phyloP scores from a whole-genome alignment of 805 yeast species.

The Clavispora asparagi region DNA sequence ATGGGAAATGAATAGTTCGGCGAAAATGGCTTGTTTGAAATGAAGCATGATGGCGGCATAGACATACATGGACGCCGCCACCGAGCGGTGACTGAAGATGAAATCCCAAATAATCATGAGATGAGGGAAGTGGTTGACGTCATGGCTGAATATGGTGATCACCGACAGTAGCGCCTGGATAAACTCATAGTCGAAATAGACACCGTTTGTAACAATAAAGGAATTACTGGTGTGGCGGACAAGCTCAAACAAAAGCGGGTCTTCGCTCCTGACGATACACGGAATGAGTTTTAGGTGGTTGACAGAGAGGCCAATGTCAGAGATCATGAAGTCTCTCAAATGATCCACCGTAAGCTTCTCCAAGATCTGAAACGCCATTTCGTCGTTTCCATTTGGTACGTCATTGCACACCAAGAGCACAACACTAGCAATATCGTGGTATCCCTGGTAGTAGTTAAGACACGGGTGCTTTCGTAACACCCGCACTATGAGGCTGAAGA shows the following conservation, averaged over 20 bases:
- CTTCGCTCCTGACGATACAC: slow-evolving; percentile 46
- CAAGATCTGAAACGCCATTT: slow-evolving; percentile 39
- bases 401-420: slow-evolving; percentile 49
- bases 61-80: slow-evolving; percentile 51
- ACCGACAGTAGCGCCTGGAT: slow-evolving; percentile 68
- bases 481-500: slow-evolving; percentile 42
- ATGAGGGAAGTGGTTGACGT: slow-evolving; percentile 43
- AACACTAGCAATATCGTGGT: slow-evolving; percentile 78
- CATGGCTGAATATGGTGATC: slow-evolving; percentile 76
- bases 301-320: slow-evolving; percentile 59
- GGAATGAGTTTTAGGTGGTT: slow-evolving; percentile 66
- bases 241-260: slow-evolving; percentile 37
- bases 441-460: slow-evolving; percentile 85
- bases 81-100: slow-evolving; percentile 51
- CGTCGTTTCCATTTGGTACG: slow-evolving; percentile 18
- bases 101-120: slow-evolving; percentile 66
- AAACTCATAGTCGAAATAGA: slow-evolving; percentile 31
- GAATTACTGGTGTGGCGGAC: slow-evolving; percentile 35
- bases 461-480: slow-evolving; percentile 58
- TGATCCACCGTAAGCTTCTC: slow-evolving; percentile 54
- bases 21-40: slow-evolving; percentile 41
- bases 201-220: slow-evolving; percentile 19
- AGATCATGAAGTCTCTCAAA: slow-evolving; percentile 82
- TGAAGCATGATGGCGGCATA: slow-evolving; percentile 52
- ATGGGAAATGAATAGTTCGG: slow-evolving; percentile 12